Conservation (phyloP, 495 filamentous ascomycete genomes). For the Chaetomium cochliodes region DNA sequence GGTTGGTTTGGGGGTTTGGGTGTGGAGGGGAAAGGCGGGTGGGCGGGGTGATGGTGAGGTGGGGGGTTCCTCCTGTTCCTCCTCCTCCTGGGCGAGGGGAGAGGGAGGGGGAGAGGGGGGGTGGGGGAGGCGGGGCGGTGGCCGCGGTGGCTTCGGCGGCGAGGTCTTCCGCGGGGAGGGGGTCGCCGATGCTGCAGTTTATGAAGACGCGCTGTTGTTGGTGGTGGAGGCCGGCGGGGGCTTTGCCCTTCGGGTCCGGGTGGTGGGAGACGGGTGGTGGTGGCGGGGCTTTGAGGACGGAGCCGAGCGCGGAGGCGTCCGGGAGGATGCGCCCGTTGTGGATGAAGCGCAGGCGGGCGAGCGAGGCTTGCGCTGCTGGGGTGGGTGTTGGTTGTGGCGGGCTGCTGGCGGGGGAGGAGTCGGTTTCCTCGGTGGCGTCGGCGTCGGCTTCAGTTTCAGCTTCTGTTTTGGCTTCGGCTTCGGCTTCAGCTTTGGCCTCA, state of each 20-base stretch:
- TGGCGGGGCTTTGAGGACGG: constrained; percentile 61
- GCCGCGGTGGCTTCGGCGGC: constrained; percentile 61
- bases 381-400: constrained; percentile 36
- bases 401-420: constrained; percentile 45
- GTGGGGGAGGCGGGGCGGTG: constrained; percentile 37
- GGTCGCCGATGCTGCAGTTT: constrained; percentile 83
- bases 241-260: constrained; percentile 39
- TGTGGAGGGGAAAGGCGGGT: too few relatives aligned
- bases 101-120: constrained; percentile 9
- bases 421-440: neutral
- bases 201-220: constrained; percentile 63
- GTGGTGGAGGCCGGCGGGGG: constrained; percentile 26
- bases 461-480: constrained; percentile 45
- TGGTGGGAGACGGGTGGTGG: constrained; percentile 45
- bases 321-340: constrained; percentile 80
- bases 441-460: constrained; percentile 47
- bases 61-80: constrained; percentile 1
- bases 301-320: constrained; percentile 62
- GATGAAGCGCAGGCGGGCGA: constrained; percentile 78
- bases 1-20: neutral
- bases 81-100: constrained; percentile 4
- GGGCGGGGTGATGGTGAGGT: constrained; percentile 5
- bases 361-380: constrained; percentile 46
- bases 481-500: constrained; percentile 42
- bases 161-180: constrained; percentile 66